phyloP scores from a whole-genome alignment of 805 yeast genomes.

The Yarrowia sp. region DNA sequence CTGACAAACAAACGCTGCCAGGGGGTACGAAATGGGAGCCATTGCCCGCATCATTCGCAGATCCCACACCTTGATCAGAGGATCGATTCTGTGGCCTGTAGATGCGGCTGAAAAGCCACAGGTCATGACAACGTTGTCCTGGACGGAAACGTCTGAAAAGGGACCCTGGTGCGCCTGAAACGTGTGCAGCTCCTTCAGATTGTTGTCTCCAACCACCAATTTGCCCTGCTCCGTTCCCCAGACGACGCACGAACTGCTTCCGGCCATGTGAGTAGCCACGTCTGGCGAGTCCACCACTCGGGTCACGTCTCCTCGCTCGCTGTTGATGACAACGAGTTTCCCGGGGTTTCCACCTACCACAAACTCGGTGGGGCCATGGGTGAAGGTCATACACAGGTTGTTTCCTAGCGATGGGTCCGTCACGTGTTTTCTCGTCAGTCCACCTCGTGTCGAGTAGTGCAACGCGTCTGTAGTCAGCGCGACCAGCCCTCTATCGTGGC shows the following conservation, averaged over 20 bases:
- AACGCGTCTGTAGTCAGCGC: slow-evolving; percentile 61
- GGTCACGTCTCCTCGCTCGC: slow-evolving; percentile 51
- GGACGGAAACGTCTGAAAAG: slow-evolving; percentile 52
- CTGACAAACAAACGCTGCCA: slow-evolving; percentile 79
- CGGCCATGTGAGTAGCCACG: slow-evolving; percentile 36
- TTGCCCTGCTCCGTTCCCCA: slow-evolving; percentile 37
- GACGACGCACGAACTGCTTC: slow-evolving; percentile 37
- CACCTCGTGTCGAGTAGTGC: slow-evolving; percentile 63
- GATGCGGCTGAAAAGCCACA: slow-evolving; percentile 76
- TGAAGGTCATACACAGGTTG: slow-evolving; percentile 46
- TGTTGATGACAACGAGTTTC: slow-evolving; percentile 49
- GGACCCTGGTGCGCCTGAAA: slow-evolving; percentile 52
- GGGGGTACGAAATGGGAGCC: slow-evolving; percentile 85
- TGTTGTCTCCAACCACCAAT: slow-evolving; percentile 47
- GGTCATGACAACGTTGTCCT: slow-evolving; percentile 57
- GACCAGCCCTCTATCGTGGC: slow-evolving; percentile 64
- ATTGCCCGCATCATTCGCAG: slow-evolving; percentile 71
- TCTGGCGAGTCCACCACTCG: slow-evolving; percentile 44
- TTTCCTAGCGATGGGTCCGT: slow-evolving; percentile 46
- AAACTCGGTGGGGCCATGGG: slow-evolving; percentile 49
- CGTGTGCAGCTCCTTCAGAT: slow-evolving; percentile 47
- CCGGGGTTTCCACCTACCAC: slow-evolving; percentile 48
- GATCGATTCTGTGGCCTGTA: slow-evolving; percentile 68
- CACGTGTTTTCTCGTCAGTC: slow-evolving; percentile 54
- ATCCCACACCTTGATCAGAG: slow-evolving; percentile 84